Conservation (phyloP, 2,329 filamentous ascomycete genomes). For the Juglanconis oblonga region DNA sequence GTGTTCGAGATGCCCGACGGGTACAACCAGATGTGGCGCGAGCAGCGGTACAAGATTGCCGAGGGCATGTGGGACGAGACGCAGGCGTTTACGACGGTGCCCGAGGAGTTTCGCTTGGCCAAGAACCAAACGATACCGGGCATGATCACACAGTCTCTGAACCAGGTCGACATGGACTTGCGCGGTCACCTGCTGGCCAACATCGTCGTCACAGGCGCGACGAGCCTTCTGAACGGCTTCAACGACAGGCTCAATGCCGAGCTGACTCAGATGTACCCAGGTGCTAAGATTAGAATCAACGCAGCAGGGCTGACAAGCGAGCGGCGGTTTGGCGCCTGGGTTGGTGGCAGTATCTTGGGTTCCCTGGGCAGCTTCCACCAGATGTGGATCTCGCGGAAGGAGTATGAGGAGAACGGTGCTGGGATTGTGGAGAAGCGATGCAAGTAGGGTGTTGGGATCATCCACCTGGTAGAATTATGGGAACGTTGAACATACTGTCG, state of each 20-base stretch:
- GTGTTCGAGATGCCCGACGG: slow-evolving; percentile 98
- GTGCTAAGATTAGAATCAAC: slow-evolving; percentile 82
- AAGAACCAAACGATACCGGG: slow-evolving; percentile 79
- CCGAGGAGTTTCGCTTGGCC: slow-evolving; percentile 46
- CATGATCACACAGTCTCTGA: slow-evolving; percentile 74
- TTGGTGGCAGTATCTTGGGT: slow-evolving; percentile 92
- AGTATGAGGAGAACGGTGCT: slow-evolving; percentile 93
- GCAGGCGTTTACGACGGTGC: slow-evolving; percentile 55
- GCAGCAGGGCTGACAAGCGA: slow-evolving; percentile 84
- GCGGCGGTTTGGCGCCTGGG: slow-evolving; percentile 89
- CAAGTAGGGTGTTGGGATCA: slow-evolving; percentile 53
- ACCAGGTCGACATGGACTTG: slow-evolving; percentile 83
- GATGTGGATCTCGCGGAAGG: slow-evolving; percentile 98
- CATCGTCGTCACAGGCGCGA: slow-evolving; percentile 88
- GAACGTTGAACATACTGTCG: neutral
- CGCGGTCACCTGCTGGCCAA: slow-evolving; percentile 80
- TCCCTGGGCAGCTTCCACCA: slow-evolving; percentile 98
- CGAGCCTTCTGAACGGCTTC: slow-evolving; percentile 84
- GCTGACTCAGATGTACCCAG: slow-evolving; percentile 76
- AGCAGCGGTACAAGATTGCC: slow-evolving; percentile 79
- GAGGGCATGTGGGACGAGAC: slow-evolving; percentile 91
- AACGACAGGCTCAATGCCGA: slow-evolving; percentile 87
- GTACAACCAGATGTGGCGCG: slow-evolving; percentile 90
- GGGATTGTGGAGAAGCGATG: slow-evolving; percentile 94
- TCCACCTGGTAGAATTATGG: neutral